Conservation (phyloP, 106 monocot genomes). For the Apostasia ramifera region DNA sequence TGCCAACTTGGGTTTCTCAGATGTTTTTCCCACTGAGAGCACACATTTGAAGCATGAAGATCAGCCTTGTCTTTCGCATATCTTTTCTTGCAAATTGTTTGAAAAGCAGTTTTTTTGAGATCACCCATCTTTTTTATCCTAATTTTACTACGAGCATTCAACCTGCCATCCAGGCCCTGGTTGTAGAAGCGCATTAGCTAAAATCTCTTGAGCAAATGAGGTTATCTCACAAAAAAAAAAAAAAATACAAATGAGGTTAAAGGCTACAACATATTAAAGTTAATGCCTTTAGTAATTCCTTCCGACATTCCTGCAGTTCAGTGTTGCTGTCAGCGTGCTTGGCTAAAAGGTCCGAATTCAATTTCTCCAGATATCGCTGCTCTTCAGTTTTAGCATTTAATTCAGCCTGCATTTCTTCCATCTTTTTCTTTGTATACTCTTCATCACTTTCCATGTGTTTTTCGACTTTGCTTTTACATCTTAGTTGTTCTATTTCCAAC, state of each 20-base stretch:
- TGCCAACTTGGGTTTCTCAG: conserved; percentile 51
- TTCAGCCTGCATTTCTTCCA: conserved; percentile 26
- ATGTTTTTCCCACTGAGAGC: conserved; percentile 46
- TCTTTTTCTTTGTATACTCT: conserved; percentile 29
- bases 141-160: conserved; percentile 15
- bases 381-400: conserved; percentile 17
- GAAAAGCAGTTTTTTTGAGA: conserved; percentile 43
- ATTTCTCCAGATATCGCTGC: too few species aligned
- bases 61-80: conserved; percentile 30
- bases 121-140: conserved; percentile 67
- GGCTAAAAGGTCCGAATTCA: too few species aligned
- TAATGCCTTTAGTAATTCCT: background rate
- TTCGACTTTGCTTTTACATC: conserved; percentile 55
- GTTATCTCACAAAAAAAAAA: too few species aligned
- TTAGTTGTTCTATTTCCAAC: conserved; percentile 75
- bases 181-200: background rate
- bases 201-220: background rate
- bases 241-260: background rate
- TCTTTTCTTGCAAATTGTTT: conserved; percentile 25
- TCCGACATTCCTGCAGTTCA: too few species aligned
- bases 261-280: background rate
- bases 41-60: conserved; percentile 16
- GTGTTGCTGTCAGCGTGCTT: too few species aligned
- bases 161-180: conserved; percentile 38
- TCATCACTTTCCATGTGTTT: conserved; percentile 41